Evolutionary conservation across 2,329 filamentous ascomycete genomes (phyloP).

Genomic region (Diaporthe caulivora): DNA sequence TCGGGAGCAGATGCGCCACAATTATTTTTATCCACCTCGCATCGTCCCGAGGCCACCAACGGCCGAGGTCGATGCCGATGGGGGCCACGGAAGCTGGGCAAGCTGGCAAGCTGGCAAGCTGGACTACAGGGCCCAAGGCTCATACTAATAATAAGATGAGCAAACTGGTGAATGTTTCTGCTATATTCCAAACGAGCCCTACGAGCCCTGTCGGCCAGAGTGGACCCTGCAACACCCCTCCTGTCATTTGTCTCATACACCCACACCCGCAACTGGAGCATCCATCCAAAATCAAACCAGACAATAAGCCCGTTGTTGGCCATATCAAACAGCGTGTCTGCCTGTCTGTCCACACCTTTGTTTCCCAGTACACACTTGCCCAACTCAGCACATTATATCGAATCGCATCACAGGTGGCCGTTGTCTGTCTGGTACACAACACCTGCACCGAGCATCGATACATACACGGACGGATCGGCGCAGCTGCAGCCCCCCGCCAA

Average conservation of each 20-base stretch:
- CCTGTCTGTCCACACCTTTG: neutral
- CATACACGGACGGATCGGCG: neutral
- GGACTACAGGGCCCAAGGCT: too few species aligned
- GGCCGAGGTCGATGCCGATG: neutral
- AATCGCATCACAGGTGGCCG: neutral
- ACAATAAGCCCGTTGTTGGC: conserved; percentile 19
- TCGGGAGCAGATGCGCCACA: conserved; percentile 22
- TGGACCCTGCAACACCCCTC: conserved; percentile 29
- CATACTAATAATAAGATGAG: conserved; percentile 16
- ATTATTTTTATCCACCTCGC: conserved; percentile 28
- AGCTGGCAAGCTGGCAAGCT: too few species aligned
- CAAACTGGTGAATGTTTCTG: conserved; percentile 19
- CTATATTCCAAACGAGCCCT: conserved; percentile 38
- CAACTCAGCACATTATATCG: neutral
- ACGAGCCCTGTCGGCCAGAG: conserved; percentile 27
- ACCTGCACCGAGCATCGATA: neutral
- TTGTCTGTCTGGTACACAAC: neutral
- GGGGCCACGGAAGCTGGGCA: neutral
- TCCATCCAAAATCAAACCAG: conserved; percentile 22
- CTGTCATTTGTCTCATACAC: conserved; percentile 38
- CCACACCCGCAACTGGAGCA: neutral
- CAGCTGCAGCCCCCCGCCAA: conserved; percentile 26
- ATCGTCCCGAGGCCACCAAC: conserved; percentile 24
- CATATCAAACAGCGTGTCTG: neutral
- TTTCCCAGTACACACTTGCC: neutral